These are phyloP conservation scores for Epichloe elymi DNA, from an alignment of 2,329 filamentous ascomycete species.

Conservation along the genomic window DNA sequence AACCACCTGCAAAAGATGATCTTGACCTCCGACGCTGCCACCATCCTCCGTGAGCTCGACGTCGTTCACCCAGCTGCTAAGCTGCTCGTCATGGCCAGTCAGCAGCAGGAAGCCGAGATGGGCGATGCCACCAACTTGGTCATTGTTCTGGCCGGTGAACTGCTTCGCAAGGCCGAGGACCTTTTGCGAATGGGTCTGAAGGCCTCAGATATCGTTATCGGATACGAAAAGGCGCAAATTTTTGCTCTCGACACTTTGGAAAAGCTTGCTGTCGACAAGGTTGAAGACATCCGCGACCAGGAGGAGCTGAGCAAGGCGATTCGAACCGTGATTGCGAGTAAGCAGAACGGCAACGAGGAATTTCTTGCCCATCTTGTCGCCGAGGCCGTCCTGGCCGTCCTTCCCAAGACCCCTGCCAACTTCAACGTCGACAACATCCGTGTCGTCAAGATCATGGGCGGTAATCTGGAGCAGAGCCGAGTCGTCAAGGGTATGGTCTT, in stretches of 20 bases:
- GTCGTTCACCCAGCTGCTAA: constrained; percentile 97
- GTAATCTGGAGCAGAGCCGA: constrained; percentile 81
- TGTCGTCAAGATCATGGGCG: constrained; percentile 99
- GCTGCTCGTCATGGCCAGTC: constrained; percentile 93
- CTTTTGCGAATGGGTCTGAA: constrained; percentile 97
- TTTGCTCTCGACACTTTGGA: constrained; percentile 78
- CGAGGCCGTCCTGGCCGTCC: constrained; percentile 70
- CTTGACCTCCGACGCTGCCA: constrained; percentile 92
- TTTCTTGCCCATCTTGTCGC: constrained; percentile 77
- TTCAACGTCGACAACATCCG: constrained; percentile 99
- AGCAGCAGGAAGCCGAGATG: constrained; percentile 99
- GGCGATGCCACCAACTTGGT: constrained; percentile 97
- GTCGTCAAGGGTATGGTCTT: constrained; percentile 99
- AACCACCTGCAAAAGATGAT: constrained; percentile 99
- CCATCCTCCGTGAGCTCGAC: constrained; percentile 92
- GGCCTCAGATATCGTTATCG: constrained; percentile 91
- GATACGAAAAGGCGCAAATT: constrained; percentile 88
- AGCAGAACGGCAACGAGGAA: constrained; percentile 90
- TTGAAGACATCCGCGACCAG: constrained; percentile 69
- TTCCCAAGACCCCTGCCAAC: constrained; percentile 88
- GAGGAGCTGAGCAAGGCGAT: constrained; percentile 88
- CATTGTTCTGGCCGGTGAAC: constrained; percentile 86
- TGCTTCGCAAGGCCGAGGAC: constrained; percentile 95
- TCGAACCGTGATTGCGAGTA: constrained; percentile 87
- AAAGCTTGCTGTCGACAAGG: constrained; percentile 80